Percentiles rank a stretch among this genome's conserved stretches.
Evolutionary conservation across 805 yeast species (phyloP).

Genomic region (Ogataea salicorniae): DNA sequence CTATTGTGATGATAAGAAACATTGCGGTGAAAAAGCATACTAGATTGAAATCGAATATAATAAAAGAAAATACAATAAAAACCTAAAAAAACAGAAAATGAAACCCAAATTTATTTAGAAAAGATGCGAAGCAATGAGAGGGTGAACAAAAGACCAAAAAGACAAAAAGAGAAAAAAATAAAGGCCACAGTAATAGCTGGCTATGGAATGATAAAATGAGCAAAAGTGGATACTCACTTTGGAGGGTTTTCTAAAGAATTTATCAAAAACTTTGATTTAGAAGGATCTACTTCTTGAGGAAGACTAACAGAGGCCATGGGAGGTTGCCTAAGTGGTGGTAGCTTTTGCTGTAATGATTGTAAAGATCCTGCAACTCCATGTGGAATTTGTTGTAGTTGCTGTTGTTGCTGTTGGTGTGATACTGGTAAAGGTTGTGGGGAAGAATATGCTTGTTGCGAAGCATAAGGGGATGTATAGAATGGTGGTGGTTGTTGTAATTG

Average conservation of each 20-base stretch:
- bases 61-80: not conserved
- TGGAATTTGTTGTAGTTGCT: not conserved
- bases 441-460: slow-evolving; percentile 7
- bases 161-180: not conserved
- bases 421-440: slow-evolving; percentile 3
- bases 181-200: not conserved
- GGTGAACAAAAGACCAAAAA: not conserved
- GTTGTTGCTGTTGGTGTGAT: slow-evolving; percentile 3
- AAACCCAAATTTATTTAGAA: not conserved
- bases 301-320: not conserved
- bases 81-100: not conserved
- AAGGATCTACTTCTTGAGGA: not conserved
- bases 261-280: slow-evolving; percentile 18
- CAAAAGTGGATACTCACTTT: slow-evolving; percentile 4
- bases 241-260: slow-evolving; percentile 24
- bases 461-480: slow-evolving; percentile 13
- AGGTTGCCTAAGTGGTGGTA: not conserved
- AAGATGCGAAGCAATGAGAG: not conserved
- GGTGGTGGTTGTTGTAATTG: slow-evolving; percentile 3
- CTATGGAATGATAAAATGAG: not conserved
- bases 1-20: too few species aligned
- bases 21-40: not conserved
- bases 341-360: not conserved
- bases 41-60: not conserved
- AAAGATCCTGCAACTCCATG: not conserved